A percentile compares a stretch with the other conserved stretches of the same genome.
Evolutionary conservation across 2,329 filamentous ascomycete genomes (phyloP).

Genomic region (Aureobasidium sp.): DNA sequence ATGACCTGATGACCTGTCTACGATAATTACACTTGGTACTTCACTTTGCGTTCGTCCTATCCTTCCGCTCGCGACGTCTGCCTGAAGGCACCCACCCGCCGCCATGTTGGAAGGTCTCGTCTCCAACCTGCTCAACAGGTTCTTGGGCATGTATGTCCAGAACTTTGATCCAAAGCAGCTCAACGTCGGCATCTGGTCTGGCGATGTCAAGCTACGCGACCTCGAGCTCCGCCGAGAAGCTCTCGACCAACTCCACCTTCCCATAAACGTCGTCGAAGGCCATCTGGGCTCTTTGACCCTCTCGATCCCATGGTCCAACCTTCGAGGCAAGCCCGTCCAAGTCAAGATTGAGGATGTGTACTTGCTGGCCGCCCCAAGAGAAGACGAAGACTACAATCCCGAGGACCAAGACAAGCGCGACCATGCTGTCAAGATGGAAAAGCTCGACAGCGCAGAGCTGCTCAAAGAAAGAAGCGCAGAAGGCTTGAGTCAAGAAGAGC

Average conservation of each 20-base stretch:
- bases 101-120: slow-evolving; percentile 95
- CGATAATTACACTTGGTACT: background rate
- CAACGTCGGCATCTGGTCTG: slow-evolving; percentile 98
- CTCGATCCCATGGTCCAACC: slow-evolving; percentile 94
- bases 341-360: slow-evolving; percentile 97
- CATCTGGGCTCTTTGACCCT: slow-evolving; percentile 88
- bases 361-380: slow-evolving; percentile 86
- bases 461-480: slow-evolving; percentile 88
- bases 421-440: slow-evolving; percentile 97
- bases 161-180: slow-evolving; percentile 98
- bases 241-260: slow-evolving; percentile 91
- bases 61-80: slow-evolving; percentile 39
- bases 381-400: slow-evolving; percentile 87
- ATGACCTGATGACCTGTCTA: slow-evolving; percentile 13
- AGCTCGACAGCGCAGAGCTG: slow-evolving; percentile 91
- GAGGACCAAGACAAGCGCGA: slow-evolving; percentile 83
- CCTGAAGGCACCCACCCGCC: slow-evolving; percentile 58
- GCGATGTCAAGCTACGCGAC: slow-evolving; percentile 90
- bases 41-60: slow-evolving; percentile 1
- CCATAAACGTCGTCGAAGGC: slow-evolving; percentile 92
- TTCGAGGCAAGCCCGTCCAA: slow-evolving; percentile 88
- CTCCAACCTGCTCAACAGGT: slow-evolving; percentile 94
- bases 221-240: slow-evolving; percentile 91
- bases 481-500: slow-evolving; percentile 88
- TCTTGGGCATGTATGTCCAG: slow-evolving; percentile 99